Conservation (phyloP, 2,329 filamentous ascomycete genomes). For the Fonsecaea monophora region DNA sequence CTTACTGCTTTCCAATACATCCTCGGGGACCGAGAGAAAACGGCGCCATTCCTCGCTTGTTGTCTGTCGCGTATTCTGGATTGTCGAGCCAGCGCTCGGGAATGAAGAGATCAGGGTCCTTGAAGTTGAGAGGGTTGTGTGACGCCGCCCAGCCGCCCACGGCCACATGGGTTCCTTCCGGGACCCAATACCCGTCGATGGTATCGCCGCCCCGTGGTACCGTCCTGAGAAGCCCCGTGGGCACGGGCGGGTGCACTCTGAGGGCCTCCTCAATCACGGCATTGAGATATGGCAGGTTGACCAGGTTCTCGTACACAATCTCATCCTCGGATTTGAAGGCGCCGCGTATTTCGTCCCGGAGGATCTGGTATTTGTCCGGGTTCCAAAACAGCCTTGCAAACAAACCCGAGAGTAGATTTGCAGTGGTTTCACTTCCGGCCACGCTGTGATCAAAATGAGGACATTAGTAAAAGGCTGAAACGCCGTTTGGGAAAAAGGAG, state of each 20-base stretch:
- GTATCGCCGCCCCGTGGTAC: constrained; percentile 25
- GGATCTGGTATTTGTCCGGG: constrained; percentile 32
- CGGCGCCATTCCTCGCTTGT: too few species aligned
- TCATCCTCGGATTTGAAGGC: constrained; percentile 38
- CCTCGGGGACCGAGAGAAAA: too few species aligned
- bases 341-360: constrained; percentile 42
- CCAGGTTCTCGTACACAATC: constrained; percentile 49
- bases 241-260: constrained; percentile 54
- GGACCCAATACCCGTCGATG: too few species aligned
- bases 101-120: too few species aligned
- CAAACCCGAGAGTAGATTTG: constrained; percentile 32
- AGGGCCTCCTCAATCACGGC: constrained; percentile 57
- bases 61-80: too few species aligned
- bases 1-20: too few species aligned
- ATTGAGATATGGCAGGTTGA: constrained; percentile 54
- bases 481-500: too few species aligned
- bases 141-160: constrained; percentile 28
- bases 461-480: too few species aligned
- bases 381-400: constrained; percentile 41
- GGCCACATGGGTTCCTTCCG: too few species aligned
- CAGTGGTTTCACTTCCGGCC: constrained; percentile 41
- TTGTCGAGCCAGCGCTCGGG: too few species aligned
- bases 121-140: too few species aligned
- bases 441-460: constrained; percentile 29
- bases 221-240: constrained; percentile 47